Evolutionary conservation across 75 land plant genomes (phyloP).

Genomic region (Azolla pinnata): DNA sequence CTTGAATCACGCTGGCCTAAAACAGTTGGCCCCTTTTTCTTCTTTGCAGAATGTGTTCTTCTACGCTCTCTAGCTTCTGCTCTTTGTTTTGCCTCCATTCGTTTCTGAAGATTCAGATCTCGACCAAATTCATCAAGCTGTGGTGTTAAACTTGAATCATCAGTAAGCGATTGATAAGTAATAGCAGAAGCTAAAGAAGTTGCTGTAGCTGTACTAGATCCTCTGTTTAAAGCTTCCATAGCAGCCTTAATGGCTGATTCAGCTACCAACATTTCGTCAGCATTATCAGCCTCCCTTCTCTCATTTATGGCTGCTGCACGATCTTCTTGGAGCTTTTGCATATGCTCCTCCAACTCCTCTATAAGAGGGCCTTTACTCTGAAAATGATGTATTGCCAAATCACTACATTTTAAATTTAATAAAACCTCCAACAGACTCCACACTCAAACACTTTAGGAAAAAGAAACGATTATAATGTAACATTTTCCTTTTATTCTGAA

Average conservation of each 20-base stretch:
- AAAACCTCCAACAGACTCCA: too few relatives aligned
- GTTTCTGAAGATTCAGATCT: constrained; percentile 67
- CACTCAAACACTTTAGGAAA: too few relatives aligned
- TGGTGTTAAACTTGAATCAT: constrained; percentile 35
- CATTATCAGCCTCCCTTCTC: constrained; percentile 57
- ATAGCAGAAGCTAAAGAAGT: constrained; percentile 44
- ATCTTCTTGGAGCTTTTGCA: constrained; percentile 83
- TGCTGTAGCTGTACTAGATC: constrained; percentile 33
- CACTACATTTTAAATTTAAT: too few relatives aligned
- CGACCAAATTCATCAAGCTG: constrained; percentile 91
- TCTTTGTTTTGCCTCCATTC: constrained; percentile 50
- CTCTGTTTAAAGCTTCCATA: constrained; percentile 46
- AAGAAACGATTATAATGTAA: too few relatives aligned
- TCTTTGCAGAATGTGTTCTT: constrained; percentile 36
- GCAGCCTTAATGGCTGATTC: constrained; percentile 84
- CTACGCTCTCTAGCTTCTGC: constrained; percentile 60
- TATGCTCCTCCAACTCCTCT: constrained; percentile 90
- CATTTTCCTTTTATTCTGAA: too few relatives aligned
- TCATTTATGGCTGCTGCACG: constrained; percentile 69
- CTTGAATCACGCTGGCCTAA: constrained; percentile 13
- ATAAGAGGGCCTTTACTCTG: constrained; percentile 80
- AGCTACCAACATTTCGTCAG: constrained; percentile 67
- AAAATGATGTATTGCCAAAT: too few relatives aligned
- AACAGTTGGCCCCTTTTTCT: constrained; percentile 19
- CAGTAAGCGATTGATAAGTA: constrained; percentile 34